Base-by-base conservation (phyloP, 805 yeast species). In the Candida endomychidarum region DNA sequence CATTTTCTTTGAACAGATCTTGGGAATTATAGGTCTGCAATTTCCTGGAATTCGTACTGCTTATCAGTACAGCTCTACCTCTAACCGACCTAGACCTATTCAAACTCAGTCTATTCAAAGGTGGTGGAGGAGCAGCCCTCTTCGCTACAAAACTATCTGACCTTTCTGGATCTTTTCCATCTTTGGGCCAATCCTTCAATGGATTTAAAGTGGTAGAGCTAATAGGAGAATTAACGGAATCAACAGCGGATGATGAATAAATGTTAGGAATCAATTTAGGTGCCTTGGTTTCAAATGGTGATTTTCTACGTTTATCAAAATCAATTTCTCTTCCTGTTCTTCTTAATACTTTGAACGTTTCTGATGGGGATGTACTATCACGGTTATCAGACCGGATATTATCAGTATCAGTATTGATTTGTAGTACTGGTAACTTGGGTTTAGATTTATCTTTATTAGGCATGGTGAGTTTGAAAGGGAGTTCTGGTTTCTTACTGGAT, bases 101-200 rank as follows among this genome's bases (percentile, higher is more conserved):
- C 20, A 44, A 40, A 25, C 46, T 46, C 23, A 28, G 18, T 37
- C 41, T 38, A 34, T 42, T 43, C 34, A 48, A 38, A 21, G 88
- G 86, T 3, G 88, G 86, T 5, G 83, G 84, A 0, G 88, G 89
- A 0, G 88, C 84, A 9, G 73, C 78, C 51, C 95, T 65, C 42
- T 72, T 75, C 0, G 95, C 93, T 8, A 84, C 78, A 16, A 85
- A 65, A 41, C 68, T 57, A 19, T 43, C 48, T 5, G 38, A 22
- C 28, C 43, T 45, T 21, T 38, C 46, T 9, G 37, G 29, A n/a
- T 6, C 28, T 10, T 25, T 25, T 5, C 10, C 15, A 27, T 27
- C 30, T 27, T 6, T 14, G 2, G 35, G 35, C 16, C 52, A 53
- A 30, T 64, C 69, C 32, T 46, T 56, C 11, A 57, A 44, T 0